Conservation (phyloP, 164 flowering plant genomes). For the Platanus orientalis region DNA sequence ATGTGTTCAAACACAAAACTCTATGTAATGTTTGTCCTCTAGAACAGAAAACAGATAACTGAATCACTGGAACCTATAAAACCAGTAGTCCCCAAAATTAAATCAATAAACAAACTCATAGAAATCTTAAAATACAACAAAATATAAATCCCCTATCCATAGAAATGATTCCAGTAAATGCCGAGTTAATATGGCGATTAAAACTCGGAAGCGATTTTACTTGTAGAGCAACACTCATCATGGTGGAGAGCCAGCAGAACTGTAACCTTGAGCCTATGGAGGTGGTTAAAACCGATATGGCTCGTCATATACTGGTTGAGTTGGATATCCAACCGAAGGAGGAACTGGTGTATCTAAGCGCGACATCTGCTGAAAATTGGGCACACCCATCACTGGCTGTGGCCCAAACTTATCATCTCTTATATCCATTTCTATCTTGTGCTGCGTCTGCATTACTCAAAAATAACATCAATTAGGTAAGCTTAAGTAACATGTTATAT, state of each 20-base stretch:
- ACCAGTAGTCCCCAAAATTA: not conserved
- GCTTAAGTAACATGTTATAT: not conserved
- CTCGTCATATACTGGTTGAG: conserved; percentile 34
- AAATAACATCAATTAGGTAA: not conserved
- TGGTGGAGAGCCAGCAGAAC: conserved; percentile 30
- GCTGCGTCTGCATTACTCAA: conserved; percentile 49
- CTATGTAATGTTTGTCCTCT: no score
- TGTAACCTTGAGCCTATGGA: conserved; percentile 30
- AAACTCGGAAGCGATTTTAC: not conserved
- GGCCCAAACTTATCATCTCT: conserved; percentile 51
- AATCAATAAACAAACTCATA: not conserved
- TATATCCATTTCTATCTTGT: conserved; percentile 66
- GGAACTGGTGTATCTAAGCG: conserved; percentile 51
- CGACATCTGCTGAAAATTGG: conserved; percentile 63
- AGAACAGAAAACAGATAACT: no score
- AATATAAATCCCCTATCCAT: not conserved
- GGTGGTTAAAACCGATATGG: conserved; percentile 38
- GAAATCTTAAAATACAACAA: no score
- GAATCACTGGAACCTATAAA: not conserved
- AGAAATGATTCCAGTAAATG: not conserved
- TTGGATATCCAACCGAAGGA: conserved; percentile 39
- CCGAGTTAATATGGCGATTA: not conserved
- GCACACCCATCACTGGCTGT: conserved; percentile 42
- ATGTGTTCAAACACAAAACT: no score
- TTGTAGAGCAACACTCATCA: not conserved